Percentiles rank a stretch among this genome's conserved stretches.
These are phyloP conservation scores for Plenodomus lindquistii DNA, from an alignment of 2,329 filamentous ascomycete species.

Conservation along the genomic window DNA sequence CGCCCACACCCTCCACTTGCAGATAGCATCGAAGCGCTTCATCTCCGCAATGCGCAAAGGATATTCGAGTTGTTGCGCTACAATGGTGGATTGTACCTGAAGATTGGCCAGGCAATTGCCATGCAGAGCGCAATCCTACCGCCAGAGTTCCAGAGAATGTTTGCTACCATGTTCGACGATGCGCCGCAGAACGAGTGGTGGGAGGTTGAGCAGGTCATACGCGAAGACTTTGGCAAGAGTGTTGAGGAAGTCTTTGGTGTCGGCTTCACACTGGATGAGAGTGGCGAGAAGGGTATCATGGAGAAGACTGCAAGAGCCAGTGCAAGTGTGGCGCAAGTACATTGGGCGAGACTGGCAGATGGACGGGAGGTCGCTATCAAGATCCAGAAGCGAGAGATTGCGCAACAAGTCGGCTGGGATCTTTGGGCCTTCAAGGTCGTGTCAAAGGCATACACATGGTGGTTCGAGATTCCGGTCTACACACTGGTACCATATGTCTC, in stretches of 20 bases:
- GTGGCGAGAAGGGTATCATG: slow-evolving; percentile 66
- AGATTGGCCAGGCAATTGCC: slow-evolving; percentile 96
- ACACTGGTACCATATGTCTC: slow-evolving; percentile 89
- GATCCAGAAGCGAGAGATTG: slow-evolving; percentile 94
- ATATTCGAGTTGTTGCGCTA: slow-evolving; percentile 78
- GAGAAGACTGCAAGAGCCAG: slow-evolving; percentile 74
- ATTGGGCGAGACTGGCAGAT: slow-evolving; percentile 86
- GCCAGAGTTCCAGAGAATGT: slow-evolving; percentile 95
- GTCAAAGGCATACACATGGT: slow-evolving; percentile 77
- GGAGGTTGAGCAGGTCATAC: slow-evolving; percentile 82
- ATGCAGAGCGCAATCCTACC: slow-evolving; percentile 97
- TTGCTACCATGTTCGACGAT: slow-evolving; percentile 95
- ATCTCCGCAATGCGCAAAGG: slow-evolving; percentile 80
- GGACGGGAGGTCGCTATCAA: slow-evolving; percentile 94
- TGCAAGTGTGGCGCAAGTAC: slow-evolving; percentile 94
- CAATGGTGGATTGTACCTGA: slow-evolving; percentile 94
- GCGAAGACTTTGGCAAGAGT: slow-evolving; percentile 81
- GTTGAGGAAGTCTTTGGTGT: slow-evolving; percentile 92
- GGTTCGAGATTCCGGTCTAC: slow-evolving; percentile 93
- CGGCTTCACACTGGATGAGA: slow-evolving; percentile 66
- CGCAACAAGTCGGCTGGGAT: slow-evolving; percentile 89
- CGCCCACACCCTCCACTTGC: slow-evolving; percentile 75
- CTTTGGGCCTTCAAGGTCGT: slow-evolving; percentile 94
- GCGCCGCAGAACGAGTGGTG: slow-evolving; percentile 90
- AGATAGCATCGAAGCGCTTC: slow-evolving; percentile 74